phyloP scores from a whole-genome alignment of 495 filamentous ascomycete genomes.

The Neurospora discreta region DNA sequence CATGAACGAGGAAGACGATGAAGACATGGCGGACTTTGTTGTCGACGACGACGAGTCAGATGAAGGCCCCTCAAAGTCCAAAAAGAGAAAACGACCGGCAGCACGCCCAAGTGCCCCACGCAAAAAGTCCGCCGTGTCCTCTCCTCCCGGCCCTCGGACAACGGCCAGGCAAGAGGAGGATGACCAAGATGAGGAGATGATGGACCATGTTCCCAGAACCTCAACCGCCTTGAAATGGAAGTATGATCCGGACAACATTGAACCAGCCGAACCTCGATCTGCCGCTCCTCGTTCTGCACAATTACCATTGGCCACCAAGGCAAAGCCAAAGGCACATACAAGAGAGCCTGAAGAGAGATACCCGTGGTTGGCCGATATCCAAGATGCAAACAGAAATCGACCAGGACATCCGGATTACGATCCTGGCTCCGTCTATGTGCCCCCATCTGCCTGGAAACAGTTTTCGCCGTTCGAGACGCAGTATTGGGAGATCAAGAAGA shows the following conservation, averaged over 20 bases:
- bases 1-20: conserved; percentile 52
- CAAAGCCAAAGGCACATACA: conserved; percentile 56
- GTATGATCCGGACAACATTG: conserved; percentile 66
- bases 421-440: conserved; percentile 82
- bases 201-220: conserved; percentile 38
- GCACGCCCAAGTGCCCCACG: conserved; percentile 37
- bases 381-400: conserved; percentile 72
- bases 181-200: conserved; percentile 29
- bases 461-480: conserved; percentile 96
- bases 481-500: conserved; percentile 99
- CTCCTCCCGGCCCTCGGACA: conserved; percentile 18
- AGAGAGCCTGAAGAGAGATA: conserved; percentile 76
- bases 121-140: conserved; percentile 45
- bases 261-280: conserved; percentile 44
- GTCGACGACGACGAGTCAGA: conserved; percentile 67
- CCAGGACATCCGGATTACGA: conserved; percentile 83
- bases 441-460: conserved; percentile 57
- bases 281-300: conserved; percentile 27
- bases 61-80: conserved; percentile 45
- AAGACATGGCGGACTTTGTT: conserved; percentile 73
- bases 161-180: background rate
- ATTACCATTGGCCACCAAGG: conserved; percentile 23
- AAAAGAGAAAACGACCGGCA: conserved; percentile 61
- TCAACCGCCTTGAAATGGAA: conserved; percentile 80
- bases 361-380: conserved; percentile 74